Evolutionary conservation across 345 rosid genomes (phyloP).

Genomic region (Zanthoxylum bungeanum): DNA sequence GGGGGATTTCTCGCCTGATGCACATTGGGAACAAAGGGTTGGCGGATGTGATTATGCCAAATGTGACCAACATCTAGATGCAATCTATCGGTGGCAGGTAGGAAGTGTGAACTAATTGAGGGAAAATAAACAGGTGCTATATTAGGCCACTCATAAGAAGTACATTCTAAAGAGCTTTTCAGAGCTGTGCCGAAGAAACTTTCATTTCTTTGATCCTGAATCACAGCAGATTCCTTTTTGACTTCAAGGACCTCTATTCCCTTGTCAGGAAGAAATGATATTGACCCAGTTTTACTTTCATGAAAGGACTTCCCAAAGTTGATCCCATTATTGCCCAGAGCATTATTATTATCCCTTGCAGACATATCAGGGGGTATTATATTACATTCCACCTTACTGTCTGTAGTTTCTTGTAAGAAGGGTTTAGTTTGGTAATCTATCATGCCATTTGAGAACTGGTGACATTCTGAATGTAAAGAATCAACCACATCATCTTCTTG

Average conservation of each 20-base stretch:
- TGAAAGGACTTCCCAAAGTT: constrained; percentile 26
- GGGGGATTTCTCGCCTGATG: constrained; percentile 75
- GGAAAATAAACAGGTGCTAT: constrained; percentile 70
- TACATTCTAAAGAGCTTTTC: constrained; percentile 45
- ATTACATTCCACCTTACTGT: constrained; percentile 27
- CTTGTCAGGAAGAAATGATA: constrained; percentile 24
- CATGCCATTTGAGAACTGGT: constrained; percentile 17
- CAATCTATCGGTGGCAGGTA: constrained; percentile 87
- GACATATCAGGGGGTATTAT: constrained; percentile 25
- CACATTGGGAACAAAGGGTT: constrained; percentile 66
- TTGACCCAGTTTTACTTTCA: constrained; percentile 32
- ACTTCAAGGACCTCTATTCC: constrained; percentile 26
- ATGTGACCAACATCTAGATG: constrained; percentile 92
- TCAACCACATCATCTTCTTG: constrained; percentile 30
- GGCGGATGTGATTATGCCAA: constrained; percentile 73
- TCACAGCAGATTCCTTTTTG: constrained; percentile 36
- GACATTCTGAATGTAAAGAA: constrained; percentile 22
- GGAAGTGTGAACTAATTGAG: constrained; percentile 65
- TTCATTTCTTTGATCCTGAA: constrained; percentile 34
- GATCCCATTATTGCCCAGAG: constrained; percentile 29
- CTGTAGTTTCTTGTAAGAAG: constrained; percentile 25
- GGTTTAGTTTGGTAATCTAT: constrained; percentile 22
- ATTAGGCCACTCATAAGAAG: constrained; percentile 90
- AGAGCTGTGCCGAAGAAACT: constrained; percentile 31
- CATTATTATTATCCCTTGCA: constrained; percentile 23